phyloP scores from a whole-genome alignment of 2,329 filamentous ascomycete species.

The Microcyclosporella mali region DNA sequence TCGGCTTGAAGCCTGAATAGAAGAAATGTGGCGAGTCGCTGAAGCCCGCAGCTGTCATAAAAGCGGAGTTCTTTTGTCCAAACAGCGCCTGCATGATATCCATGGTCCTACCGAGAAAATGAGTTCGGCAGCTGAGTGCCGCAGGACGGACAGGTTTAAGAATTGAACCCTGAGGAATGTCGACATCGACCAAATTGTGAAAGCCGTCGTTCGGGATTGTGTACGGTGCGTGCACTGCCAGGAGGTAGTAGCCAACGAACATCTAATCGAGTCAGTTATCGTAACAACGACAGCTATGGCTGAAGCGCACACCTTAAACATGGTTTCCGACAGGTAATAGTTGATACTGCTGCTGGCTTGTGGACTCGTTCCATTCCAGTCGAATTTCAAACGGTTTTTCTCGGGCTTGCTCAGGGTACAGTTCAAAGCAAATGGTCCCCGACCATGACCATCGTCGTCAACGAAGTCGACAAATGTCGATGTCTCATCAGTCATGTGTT shows the following conservation, averaged over 20 bases:
- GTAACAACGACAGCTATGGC: background rate
- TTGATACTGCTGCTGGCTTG: constrained; percentile 26
- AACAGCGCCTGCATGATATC: constrained; percentile 27
- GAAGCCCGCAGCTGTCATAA: constrained; percentile 25
- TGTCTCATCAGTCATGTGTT: constrained; percentile 23
- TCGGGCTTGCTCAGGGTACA: constrained; percentile 23
- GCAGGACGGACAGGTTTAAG: constrained; percentile 24
- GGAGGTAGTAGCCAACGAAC: constrained; percentile 24
- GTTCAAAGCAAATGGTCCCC: constrained; percentile 23
- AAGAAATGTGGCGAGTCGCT: constrained; percentile 26
- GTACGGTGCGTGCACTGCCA: constrained; percentile 20
- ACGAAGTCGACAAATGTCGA: constrained; percentile 24
- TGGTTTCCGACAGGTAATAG: constrained; percentile 22
- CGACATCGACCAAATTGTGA: constrained; percentile 23
- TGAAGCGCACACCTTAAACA: constrained; percentile 17
- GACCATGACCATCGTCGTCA: constrained; percentile 24
- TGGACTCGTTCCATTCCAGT: constrained; percentile 23
- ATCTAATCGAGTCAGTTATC: constrained; percentile 6
- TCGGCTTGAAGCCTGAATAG: constrained; percentile 36
- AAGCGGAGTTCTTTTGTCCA: constrained; percentile 23
- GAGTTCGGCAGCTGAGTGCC: constrained; percentile 21
- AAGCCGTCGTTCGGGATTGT: constrained; percentile 26
- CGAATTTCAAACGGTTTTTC: constrained; percentile 22
- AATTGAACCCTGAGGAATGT: constrained; percentile 19
- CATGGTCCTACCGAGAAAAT: constrained; percentile 24